Conservation (phyloP, 306 rosid species). For the Cercis canadensis region DNA sequence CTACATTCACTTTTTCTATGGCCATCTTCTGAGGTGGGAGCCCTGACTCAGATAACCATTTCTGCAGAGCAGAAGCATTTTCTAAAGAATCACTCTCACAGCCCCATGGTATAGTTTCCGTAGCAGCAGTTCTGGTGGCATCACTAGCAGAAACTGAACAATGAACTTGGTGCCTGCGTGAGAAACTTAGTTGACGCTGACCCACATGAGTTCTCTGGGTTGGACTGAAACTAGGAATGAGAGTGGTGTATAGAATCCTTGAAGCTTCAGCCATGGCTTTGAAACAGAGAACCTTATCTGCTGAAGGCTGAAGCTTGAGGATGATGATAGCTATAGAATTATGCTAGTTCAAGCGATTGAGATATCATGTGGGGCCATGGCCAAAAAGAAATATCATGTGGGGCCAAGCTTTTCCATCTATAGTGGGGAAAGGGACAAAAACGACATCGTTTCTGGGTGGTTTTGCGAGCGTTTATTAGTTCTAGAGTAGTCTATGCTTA, state of each 20-base stretch:
- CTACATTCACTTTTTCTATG: constrained; percentile 77
- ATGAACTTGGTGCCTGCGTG: constrained; percentile 46
- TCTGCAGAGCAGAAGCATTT: constrained; percentile 75
- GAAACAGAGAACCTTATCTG: constrained; percentile 56
- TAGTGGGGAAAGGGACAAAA: too few relatives aligned
- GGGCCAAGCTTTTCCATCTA: neutral
- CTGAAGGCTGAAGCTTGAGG: too few relatives aligned
- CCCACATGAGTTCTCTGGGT: constrained; percentile 35
- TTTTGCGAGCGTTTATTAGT: too few relatives aligned
- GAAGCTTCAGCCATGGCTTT: constrained; percentile 81
- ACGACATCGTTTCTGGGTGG: neutral
- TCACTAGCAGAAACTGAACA: constrained; percentile 63
- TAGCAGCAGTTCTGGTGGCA: constrained; percentile 26
- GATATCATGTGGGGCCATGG: too few relatives aligned
- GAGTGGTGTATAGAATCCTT: constrained; percentile 41
- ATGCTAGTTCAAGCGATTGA: constrained; percentile 27
- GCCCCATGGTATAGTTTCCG: constrained; percentile 74
- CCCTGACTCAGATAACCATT: constrained; percentile 78
- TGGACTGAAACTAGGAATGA: constrained; percentile 48
- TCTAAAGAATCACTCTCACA: constrained; percentile 85
- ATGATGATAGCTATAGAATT: neutral
- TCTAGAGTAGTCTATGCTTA: neutral
- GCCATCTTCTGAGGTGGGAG: constrained; percentile 95
- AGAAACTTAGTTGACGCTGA: constrained; percentile 36
- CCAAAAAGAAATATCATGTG: neutral